A percentile compares a stretch with the other conserved stretches of the same genome.
Conservation (phyloP, 495 filamentous ascomycete species). For the Lichina pygmaea region DNA sequence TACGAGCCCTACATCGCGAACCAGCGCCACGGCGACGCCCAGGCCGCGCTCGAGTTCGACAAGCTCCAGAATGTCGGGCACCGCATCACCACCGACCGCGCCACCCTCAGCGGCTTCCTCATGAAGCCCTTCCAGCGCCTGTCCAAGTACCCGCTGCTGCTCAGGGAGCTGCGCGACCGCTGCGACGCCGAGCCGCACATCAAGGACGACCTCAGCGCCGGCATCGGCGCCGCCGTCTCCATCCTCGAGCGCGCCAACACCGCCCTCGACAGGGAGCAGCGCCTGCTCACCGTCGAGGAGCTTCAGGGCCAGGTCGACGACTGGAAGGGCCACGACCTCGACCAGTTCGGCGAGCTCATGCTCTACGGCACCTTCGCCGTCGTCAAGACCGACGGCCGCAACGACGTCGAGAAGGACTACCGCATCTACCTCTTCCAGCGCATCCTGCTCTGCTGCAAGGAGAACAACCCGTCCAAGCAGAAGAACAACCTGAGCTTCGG, state of each 20-base stretch:
- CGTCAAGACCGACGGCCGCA: slow-evolving; percentile 54
- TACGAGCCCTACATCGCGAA: slow-evolving; percentile 97
- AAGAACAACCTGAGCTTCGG: slow-evolving; percentile 36
- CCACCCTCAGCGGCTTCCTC: slow-evolving; percentile 58
- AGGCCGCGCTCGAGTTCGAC: slow-evolving; percentile 31
- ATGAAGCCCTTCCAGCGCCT: slow-evolving; percentile 91
- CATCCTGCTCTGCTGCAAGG: slow-evolving; percentile 94
- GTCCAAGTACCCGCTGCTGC: slow-evolving; percentile 74
- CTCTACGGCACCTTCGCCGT: slow-evolving; percentile 86
- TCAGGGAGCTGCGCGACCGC: slow-evolving; percentile 74
- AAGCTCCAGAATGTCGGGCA: slow-evolving; percentile 29
- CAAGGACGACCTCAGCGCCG: slow-evolving; percentile 38
- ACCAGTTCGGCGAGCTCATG: slow-evolving; percentile 70
- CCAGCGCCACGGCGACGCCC: slow-evolving; percentile 40
- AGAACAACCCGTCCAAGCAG: slow-evolving; percentile 64
- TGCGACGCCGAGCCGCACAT: slow-evolving; percentile 35
- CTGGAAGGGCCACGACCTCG: slow-evolving; percentile 81
- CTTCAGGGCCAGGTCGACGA: slow-evolving; percentile 72
- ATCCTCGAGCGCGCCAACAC: slow-evolving; percentile 66
- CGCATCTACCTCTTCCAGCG: slow-evolving; percentile 92
- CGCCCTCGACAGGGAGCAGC: slow-evolving; percentile 64
- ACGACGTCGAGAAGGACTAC: slow-evolving; percentile 76
- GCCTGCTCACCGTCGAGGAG: slow-evolving; percentile 54
- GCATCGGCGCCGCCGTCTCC: slow-evolving; percentile 47
- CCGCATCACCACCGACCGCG: slow-evolving; percentile 33